phyloP scores from a whole-genome alignment of 441 rosid genomes.

The Macaranga tanarius region DNA sequence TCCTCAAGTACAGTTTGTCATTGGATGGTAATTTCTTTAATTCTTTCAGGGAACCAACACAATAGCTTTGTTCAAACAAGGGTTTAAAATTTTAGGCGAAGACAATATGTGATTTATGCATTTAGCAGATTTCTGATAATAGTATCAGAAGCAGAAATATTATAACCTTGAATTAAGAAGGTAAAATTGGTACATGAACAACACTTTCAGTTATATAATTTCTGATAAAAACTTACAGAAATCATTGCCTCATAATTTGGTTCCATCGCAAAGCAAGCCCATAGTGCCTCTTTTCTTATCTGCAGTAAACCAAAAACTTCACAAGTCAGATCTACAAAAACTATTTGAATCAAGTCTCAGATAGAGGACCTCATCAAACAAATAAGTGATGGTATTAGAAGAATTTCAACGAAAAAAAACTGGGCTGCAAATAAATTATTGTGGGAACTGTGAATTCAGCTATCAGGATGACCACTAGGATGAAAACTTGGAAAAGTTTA shows the following conservation, averaged over 20 bases:
- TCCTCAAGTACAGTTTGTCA: neutral
- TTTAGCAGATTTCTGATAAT: neutral
- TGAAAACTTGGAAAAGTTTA: neutral
- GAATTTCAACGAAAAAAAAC: neutral
- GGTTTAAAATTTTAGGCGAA: neutral
- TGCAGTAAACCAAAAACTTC: slow-evolving; percentile 30
- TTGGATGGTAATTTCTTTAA: neutral
- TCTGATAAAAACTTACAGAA: slow-evolving; percentile 47
- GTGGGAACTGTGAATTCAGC: neutral
- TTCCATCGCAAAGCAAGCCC: slow-evolving; percentile 93
- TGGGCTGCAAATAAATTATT: neutral
- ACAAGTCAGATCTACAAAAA: slow-evolving; percentile 1
- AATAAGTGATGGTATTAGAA: neutral
- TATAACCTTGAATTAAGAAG: neutral
- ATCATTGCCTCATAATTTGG: slow-evolving; percentile 82
- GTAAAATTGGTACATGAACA: neutral
- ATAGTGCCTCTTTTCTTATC: slow-evolving; percentile 91
- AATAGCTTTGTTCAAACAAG: neutral
- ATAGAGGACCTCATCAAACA: neutral
- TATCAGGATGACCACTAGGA: neutral
- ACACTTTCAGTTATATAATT: neutral
- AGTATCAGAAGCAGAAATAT: neutral
- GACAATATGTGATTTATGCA: neutral
- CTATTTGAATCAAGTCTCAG: neutral
- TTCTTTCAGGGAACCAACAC: slow-evolving; percentile 5